Evolutionary conservation across 441 rosid genomes (phyloP), one percentile per base, ranked within the genome.

Genomic region (Bocquillonia castaneifolia): DNA sequence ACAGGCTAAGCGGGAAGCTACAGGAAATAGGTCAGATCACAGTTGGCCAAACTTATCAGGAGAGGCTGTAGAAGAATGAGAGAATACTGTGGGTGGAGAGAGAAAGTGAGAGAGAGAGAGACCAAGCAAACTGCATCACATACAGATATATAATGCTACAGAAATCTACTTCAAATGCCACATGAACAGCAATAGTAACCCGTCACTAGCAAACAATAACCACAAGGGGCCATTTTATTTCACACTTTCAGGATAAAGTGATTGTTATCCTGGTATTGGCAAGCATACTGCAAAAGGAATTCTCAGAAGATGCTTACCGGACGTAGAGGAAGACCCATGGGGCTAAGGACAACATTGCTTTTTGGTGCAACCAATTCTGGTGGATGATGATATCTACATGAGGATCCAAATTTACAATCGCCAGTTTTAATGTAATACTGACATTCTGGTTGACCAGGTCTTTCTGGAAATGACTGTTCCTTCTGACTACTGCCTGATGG

Each of bases 361-460:
- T 78, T 88, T 34, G 84, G 84, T 37, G 78, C 77, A 65, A 77
- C 72, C 56, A 74, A 71, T 65, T 89, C 96, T 42, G 82, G 83
- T 14, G 97, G 99, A 74, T 93, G 99, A 78, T 93, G 93, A 74
- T 85, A 93, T 87, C 79, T 85, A 82, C 99, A 93, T 0, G 85
- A 89, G 54, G 97, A 85, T 79, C 97, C 97, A 47, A 79, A 93
- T 81, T 83, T 91, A 84, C 99, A 93, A 52, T 89, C 88, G 12
- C 99, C 97, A 23, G 96, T 93, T 81, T 85, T 91, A 90, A 89
- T 67, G 81, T 83, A 93, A 80, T 86, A 82, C 69, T 82, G 96
- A 68, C 99, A 93, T 72, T 91, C 99, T 9, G 87, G 96, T 66
- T 91, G 95, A 61, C 87, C 97, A 48, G 90, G 96, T 78, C 97